Conservation (phyloP, 176 grass and related monocot species). For the Luzula sylvatica region DNA sequence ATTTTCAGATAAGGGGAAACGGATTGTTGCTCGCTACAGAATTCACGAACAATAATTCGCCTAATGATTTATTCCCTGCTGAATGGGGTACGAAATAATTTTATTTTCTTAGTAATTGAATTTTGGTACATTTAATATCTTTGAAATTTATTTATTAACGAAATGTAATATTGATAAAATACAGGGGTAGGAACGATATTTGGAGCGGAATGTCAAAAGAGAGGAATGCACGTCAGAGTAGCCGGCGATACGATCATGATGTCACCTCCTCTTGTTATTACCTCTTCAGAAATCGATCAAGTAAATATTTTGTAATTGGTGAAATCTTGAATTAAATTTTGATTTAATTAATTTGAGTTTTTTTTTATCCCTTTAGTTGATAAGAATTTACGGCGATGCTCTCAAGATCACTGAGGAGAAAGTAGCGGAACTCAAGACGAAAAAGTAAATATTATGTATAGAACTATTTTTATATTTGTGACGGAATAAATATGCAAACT, state of each 20-base stretch:
- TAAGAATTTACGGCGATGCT: constrained; percentile 71
- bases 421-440: constrained; percentile 62
- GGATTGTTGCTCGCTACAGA: constrained; percentile 80
- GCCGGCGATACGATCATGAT: constrained; percentile 92
- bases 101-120: not conserved
- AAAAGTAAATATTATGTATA: constrained; percentile 24
- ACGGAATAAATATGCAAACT: not conserved
- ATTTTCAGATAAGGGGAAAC: constrained; percentile 62
- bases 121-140: not conserved
- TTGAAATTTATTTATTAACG: constrained; percentile 11
- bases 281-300: constrained; percentile 51
- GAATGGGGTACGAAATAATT: constrained; percentile 58
- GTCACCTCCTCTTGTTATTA: constrained; percentile 68
- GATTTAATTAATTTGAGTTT: not conserved
- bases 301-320: too few relatives aligned
- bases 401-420: constrained; percentile 55
- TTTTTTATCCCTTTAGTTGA: constrained; percentile 33
- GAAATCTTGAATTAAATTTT: too few relatives aligned
- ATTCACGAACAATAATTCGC: constrained; percentile 83
- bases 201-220: constrained; percentile 77
- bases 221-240: constrained; percentile 73
- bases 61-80: constrained; percentile 56
- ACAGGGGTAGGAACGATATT: constrained; percentile 89
- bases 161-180: constrained; percentile 13
- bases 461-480: not conserved